phyloP scores from a whole-genome alignment of 768 basidiomycete genomes.

The Rhizopogon vinicolor region DNA sequence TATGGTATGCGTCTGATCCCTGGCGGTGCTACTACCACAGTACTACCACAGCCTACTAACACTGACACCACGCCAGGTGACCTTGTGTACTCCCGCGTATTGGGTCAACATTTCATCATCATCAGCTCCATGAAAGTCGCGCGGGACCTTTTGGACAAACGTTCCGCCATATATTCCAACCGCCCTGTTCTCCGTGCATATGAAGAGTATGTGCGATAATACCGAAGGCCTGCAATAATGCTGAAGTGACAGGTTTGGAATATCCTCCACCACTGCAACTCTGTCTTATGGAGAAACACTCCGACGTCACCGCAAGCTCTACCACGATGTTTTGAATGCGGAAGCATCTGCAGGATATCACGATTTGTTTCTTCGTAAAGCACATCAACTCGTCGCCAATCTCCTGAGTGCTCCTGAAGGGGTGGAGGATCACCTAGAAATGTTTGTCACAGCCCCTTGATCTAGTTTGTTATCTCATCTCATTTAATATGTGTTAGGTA shows the following conservation, averaged over 20 bases:
- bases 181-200: slow-evolving; percentile 4
- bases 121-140: slow-evolving; percentile 10
- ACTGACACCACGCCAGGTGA: slow-evolving; percentile 2
- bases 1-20: slow-evolving; percentile 4
- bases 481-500: not conserved
- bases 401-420: slow-evolving; percentile 1
- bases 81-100: slow-evolving; percentile 8
- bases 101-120: slow-evolving; percentile 7
- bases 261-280: slow-evolving; percentile 10
- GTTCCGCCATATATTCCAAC: slow-evolving; percentile 13
- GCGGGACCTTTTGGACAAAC: slow-evolving; percentile 9
- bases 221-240: not conserved
- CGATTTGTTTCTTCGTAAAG: slow-evolving; percentile 8
- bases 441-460: slow-evolving; percentile 1
- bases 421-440: slow-evolving; percentile 3
- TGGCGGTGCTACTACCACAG: not conserved
- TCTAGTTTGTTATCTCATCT: not conserved
- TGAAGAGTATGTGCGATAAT: slow-evolving; percentile 4
- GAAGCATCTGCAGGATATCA: slow-evolving; percentile 4
- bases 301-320: slow-evolving; percentile 14
- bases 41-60: not conserved
- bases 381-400: slow-evolving; percentile 3
- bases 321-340: slow-evolving; percentile 13
- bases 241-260: slow-evolving; percentile 8
- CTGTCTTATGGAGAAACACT: slow-evolving; percentile 17